Percentiles rank a stretch among this genome's conserved stretches.
Conservation (phyloP, 345 rosid genomes). For the Euphorbia tirucalli region DNA sequence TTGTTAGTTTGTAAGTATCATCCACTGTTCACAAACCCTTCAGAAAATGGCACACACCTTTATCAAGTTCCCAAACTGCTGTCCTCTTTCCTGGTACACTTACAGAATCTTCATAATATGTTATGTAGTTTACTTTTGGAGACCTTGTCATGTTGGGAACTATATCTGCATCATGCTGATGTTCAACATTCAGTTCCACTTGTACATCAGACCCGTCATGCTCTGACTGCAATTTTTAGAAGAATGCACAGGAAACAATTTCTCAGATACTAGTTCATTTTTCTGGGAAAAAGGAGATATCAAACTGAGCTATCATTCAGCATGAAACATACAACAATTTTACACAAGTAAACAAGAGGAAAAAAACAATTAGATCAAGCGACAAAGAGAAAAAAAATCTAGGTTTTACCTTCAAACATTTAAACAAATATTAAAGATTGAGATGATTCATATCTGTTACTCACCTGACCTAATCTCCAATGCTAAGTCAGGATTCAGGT, state of each 20-base stretch:
- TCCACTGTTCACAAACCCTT: slow-evolving; percentile 17
- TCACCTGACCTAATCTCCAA: not conserved
- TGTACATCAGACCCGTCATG: slow-evolving; percentile 95
- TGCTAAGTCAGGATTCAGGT: not conserved
- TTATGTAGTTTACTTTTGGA: slow-evolving; percentile 77
- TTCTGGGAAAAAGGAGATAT: not conserved
- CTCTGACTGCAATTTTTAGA: slow-evolving; percentile 64
- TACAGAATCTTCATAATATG: slow-evolving; percentile 90
- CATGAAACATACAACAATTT: not conserved
- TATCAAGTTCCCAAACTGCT: slow-evolving; percentile 98
- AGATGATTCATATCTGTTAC: not conserved
- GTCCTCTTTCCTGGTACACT: slow-evolving; percentile 84
- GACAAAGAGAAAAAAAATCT: not conserved
- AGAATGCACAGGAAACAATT: slow-evolving; percentile 14
- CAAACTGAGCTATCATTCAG: not conserved
- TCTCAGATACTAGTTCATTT: slow-evolving; percentile 7
- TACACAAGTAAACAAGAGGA: not conserved
- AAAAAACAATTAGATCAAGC: too few relatives aligned
- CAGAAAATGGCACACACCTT: slow-evolving; percentile 42
- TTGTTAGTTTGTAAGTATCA: slow-evolving; percentile 14
- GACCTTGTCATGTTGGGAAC: slow-evolving; percentile 85
- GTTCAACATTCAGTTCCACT: slow-evolving; percentile 71
- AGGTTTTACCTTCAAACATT: not conserved
- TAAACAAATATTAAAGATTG: not conserved
- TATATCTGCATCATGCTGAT: slow-evolving; percentile 65